phyloP scores from a whole-genome alignment of 768 basidiomycete genomes.

The Daedaleopsis nitida region DNA sequence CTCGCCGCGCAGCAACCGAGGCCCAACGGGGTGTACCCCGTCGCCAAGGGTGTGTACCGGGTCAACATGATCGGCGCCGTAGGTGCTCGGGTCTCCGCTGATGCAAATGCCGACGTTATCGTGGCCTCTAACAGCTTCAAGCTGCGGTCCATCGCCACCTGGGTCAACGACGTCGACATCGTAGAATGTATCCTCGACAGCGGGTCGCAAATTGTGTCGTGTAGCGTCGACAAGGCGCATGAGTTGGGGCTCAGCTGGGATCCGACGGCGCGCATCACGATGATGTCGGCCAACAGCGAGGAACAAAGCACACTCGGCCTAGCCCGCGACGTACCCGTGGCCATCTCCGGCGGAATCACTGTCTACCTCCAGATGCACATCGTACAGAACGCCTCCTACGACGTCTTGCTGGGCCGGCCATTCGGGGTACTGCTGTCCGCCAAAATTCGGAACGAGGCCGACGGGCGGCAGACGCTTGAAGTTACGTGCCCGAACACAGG shows the following conservation, averaged over 20 bases:
- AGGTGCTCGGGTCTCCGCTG: too few relatives aligned
- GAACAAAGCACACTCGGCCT: not conserved
- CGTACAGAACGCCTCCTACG: not conserved
- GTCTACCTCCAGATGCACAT: not conserved
- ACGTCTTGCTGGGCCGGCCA: not conserved
- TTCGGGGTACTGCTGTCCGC: not conserved
- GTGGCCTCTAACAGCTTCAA: not conserved
- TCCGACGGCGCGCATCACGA: not conserved
- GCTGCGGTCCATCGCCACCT: not conserved
- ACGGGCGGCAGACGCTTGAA: not conserved
- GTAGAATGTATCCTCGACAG: not conserved
- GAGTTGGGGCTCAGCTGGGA: not conserved
- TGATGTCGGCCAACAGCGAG: slow-evolving; percentile 1
- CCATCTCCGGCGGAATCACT: not conserved
- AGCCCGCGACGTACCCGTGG: not conserved
- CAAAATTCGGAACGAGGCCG: not conserved
- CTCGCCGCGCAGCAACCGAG: too few relatives aligned
- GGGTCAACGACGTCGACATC: not conserved
- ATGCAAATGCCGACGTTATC: too few relatives aligned
- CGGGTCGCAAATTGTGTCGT: not conserved
- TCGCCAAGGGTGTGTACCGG: too few relatives aligned
- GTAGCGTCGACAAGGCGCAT: not conserved
- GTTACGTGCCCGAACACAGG: slow-evolving; percentile 15
- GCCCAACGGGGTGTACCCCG: too few relatives aligned
- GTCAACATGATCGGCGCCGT: too few relatives aligned